A percentile compares a stretch with the other conserved stretches of the same genome.
phyloP scores from a whole-genome alignment of 352 stramenopile species.

The Phytophthora citricola region DNA sequence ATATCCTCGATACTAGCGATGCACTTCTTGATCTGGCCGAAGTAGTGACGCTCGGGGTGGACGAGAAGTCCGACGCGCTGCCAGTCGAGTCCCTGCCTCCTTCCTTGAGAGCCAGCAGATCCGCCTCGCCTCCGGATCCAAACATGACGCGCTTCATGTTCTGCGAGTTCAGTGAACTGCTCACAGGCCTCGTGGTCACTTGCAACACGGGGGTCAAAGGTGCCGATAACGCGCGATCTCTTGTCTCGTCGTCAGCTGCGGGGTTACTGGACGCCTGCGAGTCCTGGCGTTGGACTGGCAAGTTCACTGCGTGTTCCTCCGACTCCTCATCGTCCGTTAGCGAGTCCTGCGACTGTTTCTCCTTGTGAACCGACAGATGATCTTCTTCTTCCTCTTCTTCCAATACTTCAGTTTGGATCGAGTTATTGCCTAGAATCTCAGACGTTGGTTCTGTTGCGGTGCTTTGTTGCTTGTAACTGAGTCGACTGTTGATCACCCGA shows the following conservation, averaged over 20 bases:
- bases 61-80: constrained; percentile 32
- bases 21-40: constrained; percentile 37
- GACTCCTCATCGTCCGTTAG: constrained; percentile 28
- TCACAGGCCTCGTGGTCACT: constrained; percentile 21
- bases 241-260: constrained; percentile 17
- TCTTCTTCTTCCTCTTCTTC: constrained; percentile 16
- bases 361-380: not conserved
- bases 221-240: constrained; percentile 17
- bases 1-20: constrained; percentile 40
- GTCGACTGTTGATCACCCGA: constrained; percentile 30
- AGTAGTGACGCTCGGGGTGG: constrained; percentile 36
- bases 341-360: constrained; percentile 20
- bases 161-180: constrained; percentile 19
- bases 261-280: constrained; percentile 20
- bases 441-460: constrained; percentile 27
- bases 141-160: constrained; percentile 38
- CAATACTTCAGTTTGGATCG: constrained; percentile 10
- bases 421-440: constrained; percentile 25
- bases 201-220: constrained; percentile 18
- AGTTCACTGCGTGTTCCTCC: not conserved
- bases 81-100: constrained; percentile 26
- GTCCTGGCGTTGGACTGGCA: constrained; percentile 8
- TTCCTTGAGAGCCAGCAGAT: constrained; percentile 23
- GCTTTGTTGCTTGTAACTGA: constrained; percentile 34
- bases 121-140: constrained; percentile 10